phyloP scores from a whole-genome alignment of 768 basidiomycete species.

The Dentipellis sp. region DNA sequence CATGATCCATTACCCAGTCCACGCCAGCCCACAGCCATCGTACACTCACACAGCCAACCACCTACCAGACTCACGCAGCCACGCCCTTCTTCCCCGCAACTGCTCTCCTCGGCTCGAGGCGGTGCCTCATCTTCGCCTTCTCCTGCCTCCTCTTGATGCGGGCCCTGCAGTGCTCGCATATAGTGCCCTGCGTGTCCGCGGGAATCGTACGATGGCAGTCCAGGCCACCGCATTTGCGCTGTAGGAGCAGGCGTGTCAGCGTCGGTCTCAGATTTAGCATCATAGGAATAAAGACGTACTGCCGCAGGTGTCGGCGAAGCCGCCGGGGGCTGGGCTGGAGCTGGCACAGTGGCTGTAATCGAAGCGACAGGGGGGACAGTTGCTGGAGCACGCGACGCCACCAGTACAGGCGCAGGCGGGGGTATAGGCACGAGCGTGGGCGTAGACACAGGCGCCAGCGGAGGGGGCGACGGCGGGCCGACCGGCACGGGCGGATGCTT shows the following conservation, averaged over 20 bases:
- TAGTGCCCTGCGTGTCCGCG: neutral
- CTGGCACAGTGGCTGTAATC: neutral
- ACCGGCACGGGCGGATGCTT: neutral
- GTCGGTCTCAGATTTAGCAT: neutral
- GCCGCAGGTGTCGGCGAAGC: neutral
- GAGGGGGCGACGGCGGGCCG: neutral
- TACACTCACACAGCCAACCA: neutral
- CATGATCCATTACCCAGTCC: too few relatives aligned
- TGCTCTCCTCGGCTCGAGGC: neutral
- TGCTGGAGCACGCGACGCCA: too few relatives aligned
- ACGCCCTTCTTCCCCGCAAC: neutral
- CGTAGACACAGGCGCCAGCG: neutral
- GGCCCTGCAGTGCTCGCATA: neutral
- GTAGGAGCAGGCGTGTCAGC: neutral
- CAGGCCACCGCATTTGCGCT: neutral
- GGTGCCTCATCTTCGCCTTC: neutral
- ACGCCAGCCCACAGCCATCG: neutral
- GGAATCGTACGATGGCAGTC: neutral
- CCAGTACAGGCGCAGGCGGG: too few relatives aligned
- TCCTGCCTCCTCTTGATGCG: neutral
- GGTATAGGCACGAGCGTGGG: neutral
- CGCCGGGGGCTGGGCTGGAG: neutral
- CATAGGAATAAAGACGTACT: neutral
- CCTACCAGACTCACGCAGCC: neutral
- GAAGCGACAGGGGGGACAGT: too few relatives aligned